A percentile compares a stretch with the other conserved stretches of the same genome.
Conservation (phyloP, 2,329 filamentous ascomycete genomes). For the Trichoderma sp. region DNA sequence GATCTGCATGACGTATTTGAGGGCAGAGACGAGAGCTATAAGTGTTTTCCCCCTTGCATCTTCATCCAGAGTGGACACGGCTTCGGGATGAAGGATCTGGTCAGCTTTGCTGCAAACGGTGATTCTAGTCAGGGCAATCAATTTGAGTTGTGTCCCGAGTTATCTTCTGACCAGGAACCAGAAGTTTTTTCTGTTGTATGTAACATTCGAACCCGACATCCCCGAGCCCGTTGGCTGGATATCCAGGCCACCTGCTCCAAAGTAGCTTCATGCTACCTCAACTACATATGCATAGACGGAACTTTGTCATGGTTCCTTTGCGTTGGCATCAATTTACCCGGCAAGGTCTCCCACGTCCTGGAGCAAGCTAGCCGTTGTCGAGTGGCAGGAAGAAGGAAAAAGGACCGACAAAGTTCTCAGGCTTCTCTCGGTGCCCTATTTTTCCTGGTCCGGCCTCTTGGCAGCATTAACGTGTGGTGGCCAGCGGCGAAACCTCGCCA, state of each 20-base stretch:
- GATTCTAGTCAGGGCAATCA: background rate
- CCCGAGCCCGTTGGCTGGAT: background rate
- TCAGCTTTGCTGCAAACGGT: background rate
- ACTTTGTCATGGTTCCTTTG: background rate
- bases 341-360: background rate
- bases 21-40: background rate
- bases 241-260: background rate
- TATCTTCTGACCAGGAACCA: background rate
- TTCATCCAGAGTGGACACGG: background rate
- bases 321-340: conserved; percentile 9
- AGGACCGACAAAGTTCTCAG: background rate
- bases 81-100: background rate
- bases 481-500: background rate
- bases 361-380: background rate
- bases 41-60: background rate
- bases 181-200: background rate
- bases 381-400: background rate
- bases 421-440: background rate
- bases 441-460: conserved; percentile 1
- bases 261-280: background rate
- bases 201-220: background rate
- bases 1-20: background rate
- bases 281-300: background rate
- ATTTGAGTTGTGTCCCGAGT: conserved; percentile 7
- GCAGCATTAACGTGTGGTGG: conserved; percentile 6